These are phyloP conservation scores for Aureobasidium leucospermi DNA, from an alignment of 2,329 filamentous ascomycete genomes.

Conservation along the genomic window DNA sequence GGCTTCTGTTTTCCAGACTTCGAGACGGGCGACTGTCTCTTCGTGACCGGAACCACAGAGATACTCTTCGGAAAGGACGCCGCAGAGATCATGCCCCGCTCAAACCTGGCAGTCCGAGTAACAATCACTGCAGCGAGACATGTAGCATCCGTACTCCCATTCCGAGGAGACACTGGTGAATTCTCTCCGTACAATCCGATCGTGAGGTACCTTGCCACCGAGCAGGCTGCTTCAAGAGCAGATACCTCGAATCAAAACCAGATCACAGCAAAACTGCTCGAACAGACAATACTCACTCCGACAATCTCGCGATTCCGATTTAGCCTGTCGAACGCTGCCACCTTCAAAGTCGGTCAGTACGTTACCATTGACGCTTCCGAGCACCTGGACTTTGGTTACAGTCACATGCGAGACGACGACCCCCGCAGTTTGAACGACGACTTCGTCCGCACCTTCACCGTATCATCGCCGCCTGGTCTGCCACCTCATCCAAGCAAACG, in stretches of 20 bases:
- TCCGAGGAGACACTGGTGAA: conserved; percentile 54
- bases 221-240: conserved; percentile 38
- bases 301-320: conserved; percentile 61
- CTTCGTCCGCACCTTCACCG: conserved; percentile 74
- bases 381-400: conserved; percentile 66
- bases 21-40: conserved; percentile 63
- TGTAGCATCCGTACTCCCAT: conserved; percentile 58
- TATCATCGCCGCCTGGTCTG: conserved; percentile 52
- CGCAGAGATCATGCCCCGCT: conserved; percentile 54
- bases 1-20: conserved; percentile 71
- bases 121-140: conserved; percentile 54
- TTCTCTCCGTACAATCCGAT: conserved; percentile 74
- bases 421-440: conserved; percentile 78
- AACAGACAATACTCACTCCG: conserved; percentile 55
- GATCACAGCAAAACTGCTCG: conserved; percentile 49
- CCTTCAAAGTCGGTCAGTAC: conserved; percentile 67
- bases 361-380: conserved; percentile 64
- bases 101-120: conserved; percentile 66
- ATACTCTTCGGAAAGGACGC: conserved; percentile 61
- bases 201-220: conserved; percentile 56
- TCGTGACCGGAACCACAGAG: conserved; percentile 61
- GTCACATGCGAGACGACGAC: conserved; percentile 77
- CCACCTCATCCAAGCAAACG: conserved; percentile 21
- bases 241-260: conserved; percentile 6
- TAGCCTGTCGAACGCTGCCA: conserved; percentile 33